Evolutionary conservation across 2,329 filamentous ascomycete genomes (phyloP).

Genomic region (Colletotrichum limetticola): DNA sequence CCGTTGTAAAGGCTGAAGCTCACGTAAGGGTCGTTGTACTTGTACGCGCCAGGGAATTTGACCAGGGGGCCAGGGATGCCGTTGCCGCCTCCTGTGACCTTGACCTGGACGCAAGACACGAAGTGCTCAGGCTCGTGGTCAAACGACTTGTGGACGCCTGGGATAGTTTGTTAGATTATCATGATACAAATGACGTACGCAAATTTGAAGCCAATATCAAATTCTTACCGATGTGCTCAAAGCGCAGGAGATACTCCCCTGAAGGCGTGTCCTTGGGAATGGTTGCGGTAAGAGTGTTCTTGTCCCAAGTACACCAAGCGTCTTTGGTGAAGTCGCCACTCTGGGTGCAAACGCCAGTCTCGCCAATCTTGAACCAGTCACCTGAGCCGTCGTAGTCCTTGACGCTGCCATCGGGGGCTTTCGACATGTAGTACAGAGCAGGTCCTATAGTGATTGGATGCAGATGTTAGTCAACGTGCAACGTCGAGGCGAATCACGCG

Average conservation of each 20-base stretch:
- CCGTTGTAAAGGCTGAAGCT: conserved; percentile 39
- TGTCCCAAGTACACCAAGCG: conserved; percentile 39
- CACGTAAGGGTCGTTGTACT: conserved; percentile 38
- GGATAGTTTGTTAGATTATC: accelerated
- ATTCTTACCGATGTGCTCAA: conserved; percentile 45
- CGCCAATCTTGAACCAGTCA: conserved; percentile 41
- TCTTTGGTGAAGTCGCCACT: conserved; percentile 36
- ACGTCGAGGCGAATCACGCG: neutral
- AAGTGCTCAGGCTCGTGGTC: conserved; percentile 39
- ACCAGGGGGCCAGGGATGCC: conserved; percentile 38
- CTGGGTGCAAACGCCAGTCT: conserved; percentile 38
- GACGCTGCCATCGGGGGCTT: conserved; percentile 40
- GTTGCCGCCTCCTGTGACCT: conserved; percentile 35
- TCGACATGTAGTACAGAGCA: conserved; percentile 40
- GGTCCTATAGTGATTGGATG: conserved; percentile 30
- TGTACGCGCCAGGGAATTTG: conserved; percentile 45
- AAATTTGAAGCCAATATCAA: neutral
- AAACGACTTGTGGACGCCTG: conserved; percentile 38
- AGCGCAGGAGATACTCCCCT: conserved; percentile 50
- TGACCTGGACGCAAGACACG: conserved; percentile 38
- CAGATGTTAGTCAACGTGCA: neutral
- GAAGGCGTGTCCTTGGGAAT: conserved; percentile 46
- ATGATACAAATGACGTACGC: neutral
- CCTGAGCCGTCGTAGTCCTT: conserved; percentile 42
- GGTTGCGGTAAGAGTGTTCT: conserved; percentile 43